Evolutionary conservation across 2,329 filamentous ascomycete genomes (phyloP), one percentile per base, ranked within the genome.

Genomic region (Ampelomyces quisqualis): DNA sequence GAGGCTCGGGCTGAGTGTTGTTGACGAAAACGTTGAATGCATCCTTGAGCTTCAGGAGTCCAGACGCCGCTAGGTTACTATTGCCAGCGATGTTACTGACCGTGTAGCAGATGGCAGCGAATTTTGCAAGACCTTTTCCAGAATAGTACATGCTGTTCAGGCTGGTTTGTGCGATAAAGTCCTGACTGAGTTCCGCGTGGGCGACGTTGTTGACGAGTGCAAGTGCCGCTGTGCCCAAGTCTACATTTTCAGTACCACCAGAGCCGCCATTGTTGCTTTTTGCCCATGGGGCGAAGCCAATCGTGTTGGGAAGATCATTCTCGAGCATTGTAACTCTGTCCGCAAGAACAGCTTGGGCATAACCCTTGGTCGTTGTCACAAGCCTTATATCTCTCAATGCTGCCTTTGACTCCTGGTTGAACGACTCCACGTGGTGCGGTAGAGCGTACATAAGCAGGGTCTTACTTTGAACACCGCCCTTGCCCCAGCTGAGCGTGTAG

Each of bases 101-200:
- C 0, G 71, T 69, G 52, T 72, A 75, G 38, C 70, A 50, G 23
- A 75, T 69, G 13, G 67, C 58, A 5, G 74, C 74, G 44, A 75
- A 77, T 43, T 71, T 71, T 13, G 65, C 67, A 9, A 70, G 55
- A 0, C 64, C 73, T 52, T 68, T 68, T 56, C 93, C 93, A 58
- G 86, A 88, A 67, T 86, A 97, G 69, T 98, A 98, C 86, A 96
- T 94, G 35, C 90, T 96, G 65, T 93, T 80, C 18, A 90, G 73
- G 55, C 93, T 80, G 3, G 84, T 82, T 64, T 95, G 88, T 1
- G 71, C 68, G 19, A 75, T 68, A 64, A 96, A 87, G 63, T 94
- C 78, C 67, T 95, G 84, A 2, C 79, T 77, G 1, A 95, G 73
- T 67, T 98, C 93, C 13, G 76, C 75, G 9, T 76, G 73, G 0